Evolutionary conservation across 2,329 filamentous ascomycete species (phyloP).

Genomic region (Fulvia fulva): DNA sequence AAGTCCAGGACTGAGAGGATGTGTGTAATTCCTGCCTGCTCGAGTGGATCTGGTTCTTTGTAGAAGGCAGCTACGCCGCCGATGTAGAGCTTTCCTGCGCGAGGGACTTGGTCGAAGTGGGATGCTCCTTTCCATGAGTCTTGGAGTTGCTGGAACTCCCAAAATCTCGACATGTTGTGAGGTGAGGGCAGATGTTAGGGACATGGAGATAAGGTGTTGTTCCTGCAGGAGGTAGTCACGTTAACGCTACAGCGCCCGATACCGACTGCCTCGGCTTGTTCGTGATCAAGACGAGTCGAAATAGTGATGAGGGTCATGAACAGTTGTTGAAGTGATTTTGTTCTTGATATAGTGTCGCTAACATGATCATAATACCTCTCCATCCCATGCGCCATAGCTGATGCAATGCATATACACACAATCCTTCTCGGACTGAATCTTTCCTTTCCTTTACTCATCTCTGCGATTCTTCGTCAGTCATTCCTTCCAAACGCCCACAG

Average conservation of each 20-base stretch:
- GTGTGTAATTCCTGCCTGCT: slow-evolving; percentile 74
- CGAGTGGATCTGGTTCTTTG: slow-evolving; percentile 44
- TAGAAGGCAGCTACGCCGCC: slow-evolving; percentile 42
- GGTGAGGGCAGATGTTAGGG: not conserved
- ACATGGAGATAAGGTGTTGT: not conserved
- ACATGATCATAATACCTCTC: not conserved
- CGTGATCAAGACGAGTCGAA: not conserved
- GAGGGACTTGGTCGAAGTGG: slow-evolving; percentile 38
- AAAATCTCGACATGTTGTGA: slow-evolving; percentile 21
- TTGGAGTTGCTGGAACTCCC: slow-evolving; percentile 28
- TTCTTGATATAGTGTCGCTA: not conserved
- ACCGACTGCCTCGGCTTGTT: not conserved
- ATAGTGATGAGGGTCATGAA: not conserved
- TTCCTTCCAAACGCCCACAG: not conserved
- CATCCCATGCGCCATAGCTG: not conserved
- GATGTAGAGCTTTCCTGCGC: slow-evolving; percentile 37
- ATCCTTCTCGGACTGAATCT: not conserved
- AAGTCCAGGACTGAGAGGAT: slow-evolving; percentile 74
- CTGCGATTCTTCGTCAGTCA: not conserved
- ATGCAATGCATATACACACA: not conserved
- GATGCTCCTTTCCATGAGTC: slow-evolving; percentile 29
- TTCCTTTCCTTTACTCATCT: not conserved
- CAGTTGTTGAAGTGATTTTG: not conserved
- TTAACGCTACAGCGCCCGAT: no score
- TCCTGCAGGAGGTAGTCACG: not conserved